A percentile compares a stretch with the other conserved stretches of the same genome.
Evolutionary conservation across 2,329 filamentous ascomycete genomes (phyloP).

Genomic region (Hypoxylon sp.): DNA sequence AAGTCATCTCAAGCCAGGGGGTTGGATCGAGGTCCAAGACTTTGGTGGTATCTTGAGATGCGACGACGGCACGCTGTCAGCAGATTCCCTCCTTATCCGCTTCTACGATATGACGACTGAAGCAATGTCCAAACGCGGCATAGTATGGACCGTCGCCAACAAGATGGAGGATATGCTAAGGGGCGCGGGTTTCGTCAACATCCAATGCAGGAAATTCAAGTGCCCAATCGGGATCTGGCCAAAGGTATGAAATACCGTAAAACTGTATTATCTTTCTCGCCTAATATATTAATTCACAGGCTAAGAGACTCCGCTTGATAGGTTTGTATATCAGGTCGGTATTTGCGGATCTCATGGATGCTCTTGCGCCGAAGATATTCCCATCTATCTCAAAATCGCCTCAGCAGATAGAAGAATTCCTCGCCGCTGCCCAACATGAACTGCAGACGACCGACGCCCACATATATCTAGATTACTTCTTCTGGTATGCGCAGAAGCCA

Average conservation of each 20-base stretch:
- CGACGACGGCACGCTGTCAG: slow-evolving; percentile 41
- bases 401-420: slow-evolving; percentile 29
- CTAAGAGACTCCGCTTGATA: slow-evolving; percentile 55
- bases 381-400: slow-evolving; percentile 21
- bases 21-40: slow-evolving; percentile 47
- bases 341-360: slow-evolving; percentile 34
- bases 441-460: slow-evolving; percentile 25
- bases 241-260: slow-evolving; percentile 40
- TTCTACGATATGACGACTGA: slow-evolving; percentile 34
- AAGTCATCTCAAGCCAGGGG: slow-evolving; percentile 43
- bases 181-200: slow-evolving; percentile 42
- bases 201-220: slow-evolving; percentile 45
- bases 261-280: not conserved
- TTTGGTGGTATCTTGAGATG: slow-evolving; percentile 37
- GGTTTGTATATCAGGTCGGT: slow-evolving; percentile 47
- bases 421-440: slow-evolving; percentile 16
- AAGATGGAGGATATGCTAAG: slow-evolving; percentile 35
- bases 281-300: slow-evolving; percentile 21
- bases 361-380: slow-evolving; percentile 29
- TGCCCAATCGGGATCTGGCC: slow-evolving; percentile 56
- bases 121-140: slow-evolving; percentile 31
- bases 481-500: slow-evolving; percentile 38
- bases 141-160: slow-evolving; percentile 37
- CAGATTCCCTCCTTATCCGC: slow-evolving; percentile 29
- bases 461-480: slow-evolving; percentile 38